Evolutionary conservation across 495 filamentous ascomycete genomes (phyloP), one percentile per base, ranked within the genome.

Genomic region (Penicillium manginii): DNA sequence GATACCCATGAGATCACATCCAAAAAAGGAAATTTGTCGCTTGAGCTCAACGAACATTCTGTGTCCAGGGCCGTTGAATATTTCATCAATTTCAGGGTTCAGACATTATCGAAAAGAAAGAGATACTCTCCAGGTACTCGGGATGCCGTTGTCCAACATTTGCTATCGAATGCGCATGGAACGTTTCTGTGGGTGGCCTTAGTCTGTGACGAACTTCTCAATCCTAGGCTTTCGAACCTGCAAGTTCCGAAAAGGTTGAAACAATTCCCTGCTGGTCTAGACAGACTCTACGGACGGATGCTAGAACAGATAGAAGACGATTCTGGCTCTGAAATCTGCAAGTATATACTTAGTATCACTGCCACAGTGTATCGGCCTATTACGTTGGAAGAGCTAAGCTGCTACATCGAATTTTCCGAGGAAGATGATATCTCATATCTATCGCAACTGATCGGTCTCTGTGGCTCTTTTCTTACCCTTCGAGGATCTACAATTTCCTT

Each of bases 401-500:
- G 57, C 33, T 63, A 61, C 61, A n/a, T 72, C 37, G 37, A 40
- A 8, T 12, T 40, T 3, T n/a, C 37, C 15, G 57, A 63, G 8
- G 54, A 58, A 14, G 61, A 54, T 18, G 55, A 53, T 32, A 17
- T 14, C 8, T 15, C 21, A 23, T 50, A 53, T 18, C 17, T 63
- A 15, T 18, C 50, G 9, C 50, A 61, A 31, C 55, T 63, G 23
- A 53, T 68, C 15, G 49, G 33, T 11, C 17, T 63, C 9, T 64
- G 60, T 60, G 52, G 57, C 5, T 67, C 60, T 32, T 63, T 64
- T 35, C 55, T 62, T 22, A 57, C 54, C 3, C 29, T 74, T 22
- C 61, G 62, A 22, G 50, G 70, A 2, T 22, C 61, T 17, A 61
- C 32, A 0, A 59, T 80, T 37, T 69, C 60, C 26, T 64, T 79